A percentile compares a stretch with the other conserved stretches of the same genome.
These are phyloP conservation scores for Chloris gayana DNA, from an alignment of 176 grass and related monocot genomes.

Conservation along the genomic window DNA sequence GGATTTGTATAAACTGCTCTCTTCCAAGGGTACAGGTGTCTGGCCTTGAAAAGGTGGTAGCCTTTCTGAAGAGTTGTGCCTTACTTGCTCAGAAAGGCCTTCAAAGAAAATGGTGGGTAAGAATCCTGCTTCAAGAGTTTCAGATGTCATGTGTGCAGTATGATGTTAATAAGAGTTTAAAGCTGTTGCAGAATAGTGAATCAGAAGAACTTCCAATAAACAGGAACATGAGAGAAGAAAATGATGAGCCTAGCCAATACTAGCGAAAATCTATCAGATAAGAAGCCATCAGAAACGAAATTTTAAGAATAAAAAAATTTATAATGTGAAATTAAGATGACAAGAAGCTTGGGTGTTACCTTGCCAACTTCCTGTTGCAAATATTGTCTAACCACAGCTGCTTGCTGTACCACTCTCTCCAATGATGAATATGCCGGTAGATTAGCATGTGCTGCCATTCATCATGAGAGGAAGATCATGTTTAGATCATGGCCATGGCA, in stretches of 20 bases:
- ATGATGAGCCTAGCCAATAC: neutral
- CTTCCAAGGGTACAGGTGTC: neutral
- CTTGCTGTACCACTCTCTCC: conserved; percentile 90
- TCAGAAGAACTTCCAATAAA: neutral
- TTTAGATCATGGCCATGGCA: conserved; percentile 9
- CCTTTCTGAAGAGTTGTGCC: conserved; percentile 21
- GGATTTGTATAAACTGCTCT: conserved; percentile 22
- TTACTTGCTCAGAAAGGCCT: conserved; percentile 93
- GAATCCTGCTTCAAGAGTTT: conserved; percentile 79
- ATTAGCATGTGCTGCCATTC: conserved; percentile 73
- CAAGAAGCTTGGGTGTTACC: conserved; percentile 45
- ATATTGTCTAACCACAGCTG: conserved; percentile 74
- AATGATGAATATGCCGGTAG: conserved; percentile 85
- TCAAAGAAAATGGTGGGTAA: conserved; percentile 86
- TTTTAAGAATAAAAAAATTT: neutral
- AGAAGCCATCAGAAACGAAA: neutral
- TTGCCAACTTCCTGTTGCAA: conserved; percentile 85
- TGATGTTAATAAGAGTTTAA: neutral
- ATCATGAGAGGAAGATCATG: conserved; percentile 30
- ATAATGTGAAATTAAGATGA: neutral
- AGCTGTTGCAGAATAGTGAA: conserved; percentile 12
- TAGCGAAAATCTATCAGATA: neutral
- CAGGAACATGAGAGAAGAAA: neutral
- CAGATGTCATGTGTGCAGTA: conserved; percentile 51
- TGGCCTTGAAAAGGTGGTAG: neutral